A percentile compares a stretch with the other conserved stretches of the same genome.
Conservation (phyloP, 176 grass and related monocot genomes). For the Metroxylon sagu region DNA sequence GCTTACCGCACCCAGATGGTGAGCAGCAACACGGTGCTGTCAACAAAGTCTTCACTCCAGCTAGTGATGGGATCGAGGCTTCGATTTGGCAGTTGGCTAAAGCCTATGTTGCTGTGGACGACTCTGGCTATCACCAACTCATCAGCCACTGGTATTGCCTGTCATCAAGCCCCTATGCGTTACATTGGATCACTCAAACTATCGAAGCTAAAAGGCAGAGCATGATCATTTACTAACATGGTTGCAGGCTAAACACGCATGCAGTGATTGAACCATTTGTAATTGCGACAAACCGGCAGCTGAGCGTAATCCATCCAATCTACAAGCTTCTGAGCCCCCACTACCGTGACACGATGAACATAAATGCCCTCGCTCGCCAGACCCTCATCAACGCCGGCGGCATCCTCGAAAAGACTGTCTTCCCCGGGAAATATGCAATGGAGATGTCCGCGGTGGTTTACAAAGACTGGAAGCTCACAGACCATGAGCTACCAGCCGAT, state of each 20-base stretch:
- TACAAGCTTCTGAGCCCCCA: slow-evolving; percentile 71
- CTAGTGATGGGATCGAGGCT: slow-evolving; percentile 25
- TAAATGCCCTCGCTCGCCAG: slow-evolving; percentile 77
- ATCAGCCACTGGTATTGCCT: slow-evolving; percentile 71
- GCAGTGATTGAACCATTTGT: slow-evolving; percentile 77
- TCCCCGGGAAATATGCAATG: slow-evolving; percentile 59
- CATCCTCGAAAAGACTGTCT: slow-evolving; percentile 66
- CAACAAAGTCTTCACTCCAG: slow-evolving; percentile 64
- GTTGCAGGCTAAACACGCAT: slow-evolving; percentile 64
- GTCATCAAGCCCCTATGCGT: background rate
- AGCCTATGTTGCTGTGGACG: slow-evolving; percentile 75
- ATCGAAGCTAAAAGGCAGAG: no score
- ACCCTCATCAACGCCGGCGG: slow-evolving; percentile 74
- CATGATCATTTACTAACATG: background rate
- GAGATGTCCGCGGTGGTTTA: slow-evolving; percentile 54
- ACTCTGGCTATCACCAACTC: slow-evolving; percentile 78
- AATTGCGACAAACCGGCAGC: slow-evolving; percentile 62
- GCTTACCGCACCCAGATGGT: slow-evolving; percentile 33
- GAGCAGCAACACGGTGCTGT: slow-evolving; percentile 23
- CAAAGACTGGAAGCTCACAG: slow-evolving; percentile 57
- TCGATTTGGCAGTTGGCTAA: slow-evolving; percentile 88
- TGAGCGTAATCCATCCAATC: slow-evolving; percentile 60
- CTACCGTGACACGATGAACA: slow-evolving; percentile 78
- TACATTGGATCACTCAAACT: no score
- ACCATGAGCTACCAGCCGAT: slow-evolving; percentile 62